Base-by-base conservation (phyloP, 495 filamentous ascomycete genomes). In the Cercophora samala region DNA sequence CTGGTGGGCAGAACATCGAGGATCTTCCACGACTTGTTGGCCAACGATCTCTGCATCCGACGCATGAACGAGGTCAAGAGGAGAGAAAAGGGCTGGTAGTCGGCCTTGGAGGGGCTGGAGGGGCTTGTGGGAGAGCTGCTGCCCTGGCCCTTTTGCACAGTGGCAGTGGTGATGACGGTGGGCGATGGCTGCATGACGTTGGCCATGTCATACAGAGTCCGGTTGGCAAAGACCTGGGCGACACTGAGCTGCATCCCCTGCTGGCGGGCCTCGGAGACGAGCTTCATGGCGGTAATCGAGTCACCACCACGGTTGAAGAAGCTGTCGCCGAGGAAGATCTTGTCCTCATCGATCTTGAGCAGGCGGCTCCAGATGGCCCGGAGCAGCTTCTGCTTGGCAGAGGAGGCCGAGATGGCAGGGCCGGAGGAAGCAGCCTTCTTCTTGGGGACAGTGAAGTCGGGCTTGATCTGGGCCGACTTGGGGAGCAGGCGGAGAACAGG, bases 251-350 rank as follows among this genome's bases (percentile, higher is more conserved):
- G 75, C 51, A 88, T 62, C 4, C 84, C 83, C 25, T 84, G 80
- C 5, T 64, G 69, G 26, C 80, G 84, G 32, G 84, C 83, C 67
- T 84, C 83, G 13, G 86, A 84, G 9, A 88, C 88, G 56, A 91
- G 78, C 74, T 86, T 88, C 83, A 91, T 91, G 1, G 88, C 88
- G 13, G 84, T 83, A 59, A 91, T 89, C 1, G 88, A 91, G 68
- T 91, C 89, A 52, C 89, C 89, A 17, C 89, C 89, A 9, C 89
- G 78, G 23, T 77, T 80, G 68, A 91, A 79, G 73, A 91, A 91
- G 67, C 82, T 85, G 67, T 88, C 82, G 23, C 84, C 76, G 29
- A 86, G 68, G 11, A 80, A 77, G 46, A 90, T 84, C 5, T 70
- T 68, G 1, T 76, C 72, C 25, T 80, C 78, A 9, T 69, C 66